A percentile compares a stretch with the other conserved stretches of the same genome.
phyloP scores from a whole-genome alignment of 2,329 filamentous ascomycete species.

The Talaromyces atroroseus region DNA sequence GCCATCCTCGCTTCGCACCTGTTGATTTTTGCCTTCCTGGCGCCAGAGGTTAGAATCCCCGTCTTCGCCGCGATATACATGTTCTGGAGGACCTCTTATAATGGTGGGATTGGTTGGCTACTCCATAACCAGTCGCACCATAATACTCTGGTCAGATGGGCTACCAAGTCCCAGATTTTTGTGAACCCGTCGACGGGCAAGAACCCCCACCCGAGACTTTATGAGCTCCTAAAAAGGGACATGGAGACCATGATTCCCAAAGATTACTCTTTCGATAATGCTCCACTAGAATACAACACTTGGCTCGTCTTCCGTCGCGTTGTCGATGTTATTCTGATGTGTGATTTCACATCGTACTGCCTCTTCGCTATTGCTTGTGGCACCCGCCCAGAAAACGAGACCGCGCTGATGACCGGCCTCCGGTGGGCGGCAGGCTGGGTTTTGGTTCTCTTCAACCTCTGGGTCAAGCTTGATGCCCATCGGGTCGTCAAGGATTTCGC shows the following conservation, averaged over 20 bases:
- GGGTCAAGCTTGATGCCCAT: conserved; percentile 97
- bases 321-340: conserved; percentile 96
- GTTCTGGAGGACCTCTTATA: conserved; percentile 90
- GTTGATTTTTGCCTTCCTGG: conserved; percentile 66
- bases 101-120: conserved; percentile 85
- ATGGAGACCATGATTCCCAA: conserved; percentile 90
- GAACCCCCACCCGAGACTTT: conserved; percentile 77
- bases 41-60: conserved; percentile 62
- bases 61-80: conserved; percentile 79
- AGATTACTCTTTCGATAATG: conserved; percentile 89
- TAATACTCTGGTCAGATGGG: conserved; percentile 79
- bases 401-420: conserved; percentile 58
- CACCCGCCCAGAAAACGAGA: conserved; percentile 68
- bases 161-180: conserved; percentile 78
- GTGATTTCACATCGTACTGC: conserved; percentile 95
- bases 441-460: conserved; percentile 88
- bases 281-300: conserved; percentile 96
- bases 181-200: conserved; percentile 73
- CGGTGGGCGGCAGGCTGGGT: conserved; percentile 75
- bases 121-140: conserved; percentile 87
- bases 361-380: conserved; percentile 89
- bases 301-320: conserved; percentile 95
- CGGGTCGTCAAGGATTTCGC: conserved; percentile 98
- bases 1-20: conserved; percentile 71
- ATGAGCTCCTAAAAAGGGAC: conserved; percentile 78